Evolutionary conservation across 345 rosid species (phyloP), one percentile per base, ranked within the genome.

Genomic region (Melastoma malabathricum): DNA sequence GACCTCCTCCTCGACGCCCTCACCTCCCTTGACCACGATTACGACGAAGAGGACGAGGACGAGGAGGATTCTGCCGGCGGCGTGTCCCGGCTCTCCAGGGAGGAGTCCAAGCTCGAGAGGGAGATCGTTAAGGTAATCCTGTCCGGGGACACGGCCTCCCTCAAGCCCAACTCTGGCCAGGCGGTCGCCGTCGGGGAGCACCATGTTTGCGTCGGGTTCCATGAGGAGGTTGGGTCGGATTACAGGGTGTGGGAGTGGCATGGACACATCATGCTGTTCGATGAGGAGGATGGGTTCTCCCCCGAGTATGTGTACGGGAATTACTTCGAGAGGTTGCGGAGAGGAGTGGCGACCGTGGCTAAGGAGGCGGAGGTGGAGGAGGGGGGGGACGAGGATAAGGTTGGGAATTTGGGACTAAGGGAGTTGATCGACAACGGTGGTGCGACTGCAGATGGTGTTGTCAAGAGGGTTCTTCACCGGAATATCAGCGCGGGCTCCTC

Each of bases 201-300:
- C 67, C 84, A 87, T 55, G 78, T 92, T 48, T 92, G 98, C 59
- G 77, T 92, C 43, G 94, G 86, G 65, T 92, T 59, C 58, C 93
- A 81, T 20, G 79, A 92, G 62, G 98, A 92, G 31, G 67, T 68
- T 19, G 95, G 72, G 3, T 82, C 94, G 34, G 95, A 81, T 64
- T 87, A 84, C 71, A 81, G 98, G 58, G 94, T 87, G 5, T 92
- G 98, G 98, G 98, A 92, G 75, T 92, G 98, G 98, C 98, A 92
- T 34, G 99, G 99, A 0, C 99, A 92, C 60, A 84, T 92, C 25
- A 77, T 92, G 97, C 51, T 87, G 61, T 87, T 84, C 50, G 97
- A 88, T 20, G 99, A 88, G 51, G 94, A 83, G 57, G 68, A 81
- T 46, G 99, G 94, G 34, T 88, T 77, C 15, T 67, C 73, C 0